Evolutionary conservation across 2,329 filamentous ascomycete genomes (phyloP).

Genomic region (Colletotrichum orbiculare): DNA sequence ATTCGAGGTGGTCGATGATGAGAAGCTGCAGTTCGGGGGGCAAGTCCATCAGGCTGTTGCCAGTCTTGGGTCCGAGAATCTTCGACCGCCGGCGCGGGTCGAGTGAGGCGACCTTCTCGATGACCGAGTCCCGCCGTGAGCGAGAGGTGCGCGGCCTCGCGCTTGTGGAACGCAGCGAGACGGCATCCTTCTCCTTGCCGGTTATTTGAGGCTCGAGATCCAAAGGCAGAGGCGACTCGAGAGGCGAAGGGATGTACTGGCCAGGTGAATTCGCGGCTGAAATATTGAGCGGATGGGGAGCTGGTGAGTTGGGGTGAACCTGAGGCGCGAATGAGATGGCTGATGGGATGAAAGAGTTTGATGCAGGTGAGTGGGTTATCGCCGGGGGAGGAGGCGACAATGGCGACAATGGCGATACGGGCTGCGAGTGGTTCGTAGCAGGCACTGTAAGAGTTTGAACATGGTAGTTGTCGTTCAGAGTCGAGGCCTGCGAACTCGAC

Average conservation of each 20-base stretch:
- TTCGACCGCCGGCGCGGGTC: constrained; percentile 33
- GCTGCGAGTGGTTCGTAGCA: constrained; percentile 13
- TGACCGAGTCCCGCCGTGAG: constrained; percentile 34
- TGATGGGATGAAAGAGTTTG: constrained; percentile 29
- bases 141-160: constrained; percentile 33
- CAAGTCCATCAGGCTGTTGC: constrained; percentile 46
- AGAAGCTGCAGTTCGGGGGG: constrained; percentile 56
- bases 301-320: constrained; percentile 30
- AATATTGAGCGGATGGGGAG: constrained; percentile 31
- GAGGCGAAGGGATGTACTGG: constrained; percentile 30
- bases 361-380: constrained; percentile 17
- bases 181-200: constrained; percentile 23
- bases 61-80: constrained; percentile 26
- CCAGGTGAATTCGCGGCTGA: constrained; percentile 24
- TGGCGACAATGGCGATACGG: constrained; percentile 25
- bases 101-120: constrained; percentile 34
- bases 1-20: constrained; percentile 53
- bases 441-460: constrained; percentile 26
- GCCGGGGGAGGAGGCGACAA: constrained; percentile 17
- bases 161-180: constrained; percentile 27
- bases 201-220: constrained; percentile 28
- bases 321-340: constrained; percentile 36
- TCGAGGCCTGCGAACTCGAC: constrained; percentile 21
- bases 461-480: constrained; percentile 16
- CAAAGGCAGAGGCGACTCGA: constrained; percentile 29